These are phyloP conservation scores for Phytophthora fragariae DNA, from an alignment of 352 stramenopile genomes.

Conservation along the genomic window DNA sequence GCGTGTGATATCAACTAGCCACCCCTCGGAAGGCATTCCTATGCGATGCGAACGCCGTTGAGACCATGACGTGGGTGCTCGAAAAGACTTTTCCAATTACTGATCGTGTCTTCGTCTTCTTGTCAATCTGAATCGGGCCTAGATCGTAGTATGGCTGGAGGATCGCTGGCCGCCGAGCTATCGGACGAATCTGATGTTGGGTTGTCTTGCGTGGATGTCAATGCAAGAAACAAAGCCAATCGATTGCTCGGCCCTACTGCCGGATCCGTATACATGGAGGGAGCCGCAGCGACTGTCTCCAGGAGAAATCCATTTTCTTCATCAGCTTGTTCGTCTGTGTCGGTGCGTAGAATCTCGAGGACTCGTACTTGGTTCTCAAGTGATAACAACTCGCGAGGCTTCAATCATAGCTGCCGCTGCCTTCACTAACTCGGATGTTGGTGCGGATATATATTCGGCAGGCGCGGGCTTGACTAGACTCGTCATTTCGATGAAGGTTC, in stretches of 20 bases:
- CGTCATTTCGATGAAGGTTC: background rate
- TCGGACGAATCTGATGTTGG: too few species aligned
- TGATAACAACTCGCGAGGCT: background rate
- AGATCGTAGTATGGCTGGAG: too few species aligned
- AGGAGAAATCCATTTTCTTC: background rate
- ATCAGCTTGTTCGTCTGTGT: background rate
- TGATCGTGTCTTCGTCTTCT: too few species aligned
- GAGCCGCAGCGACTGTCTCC: background rate
- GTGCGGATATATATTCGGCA: background rate
- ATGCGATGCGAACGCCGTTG: too few species aligned
- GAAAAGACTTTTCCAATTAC: too few species aligned
- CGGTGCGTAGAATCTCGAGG: background rate
- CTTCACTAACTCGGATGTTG: background rate
- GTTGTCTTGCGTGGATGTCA: too few species aligned
- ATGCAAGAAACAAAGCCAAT: too few species aligned
- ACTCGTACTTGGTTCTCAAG: background rate
- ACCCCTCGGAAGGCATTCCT: too few species aligned
- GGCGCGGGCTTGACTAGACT: background rate
- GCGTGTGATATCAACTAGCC: too few species aligned
- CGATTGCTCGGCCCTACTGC: background rate
- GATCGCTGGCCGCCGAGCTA: too few species aligned
- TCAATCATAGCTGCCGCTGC: background rate
- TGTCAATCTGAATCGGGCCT: too few species aligned
- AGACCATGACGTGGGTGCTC: too few species aligned
- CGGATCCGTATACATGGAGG: background rate